Evolutionary conservation across 2,329 filamentous ascomycete genomes (phyloP).

Genomic region (Pyrenophora graminea): DNA sequence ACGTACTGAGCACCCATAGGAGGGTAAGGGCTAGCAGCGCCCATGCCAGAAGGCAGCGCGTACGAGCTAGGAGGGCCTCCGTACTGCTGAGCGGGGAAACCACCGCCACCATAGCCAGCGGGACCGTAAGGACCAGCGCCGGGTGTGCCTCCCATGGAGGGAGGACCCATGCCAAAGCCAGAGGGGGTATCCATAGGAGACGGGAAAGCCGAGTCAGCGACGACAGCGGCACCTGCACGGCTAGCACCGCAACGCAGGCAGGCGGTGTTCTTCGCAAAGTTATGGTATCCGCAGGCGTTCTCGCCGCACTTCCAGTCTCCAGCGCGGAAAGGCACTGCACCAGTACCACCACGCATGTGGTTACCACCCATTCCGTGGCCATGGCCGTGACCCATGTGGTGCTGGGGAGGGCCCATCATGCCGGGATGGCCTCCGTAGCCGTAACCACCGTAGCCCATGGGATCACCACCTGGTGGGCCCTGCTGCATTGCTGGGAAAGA

Average conservation of each 20-base stretch:
- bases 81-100: constrained; percentile 74
- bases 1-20: constrained; percentile 76
- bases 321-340: constrained; percentile 93
- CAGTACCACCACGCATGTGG: constrained; percentile 70
- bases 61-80: constrained; percentile 88
- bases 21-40: constrained; percentile 78
- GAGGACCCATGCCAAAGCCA: constrained; percentile 82
- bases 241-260: constrained; percentile 95
- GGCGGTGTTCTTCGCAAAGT: constrained; percentile 99
- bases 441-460: constrained; percentile 63
- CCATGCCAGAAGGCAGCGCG: constrained; percentile 82
- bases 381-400: constrained; percentile 67
- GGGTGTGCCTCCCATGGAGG: constrained; percentile 77
- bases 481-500: constrained; percentile 94
- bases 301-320: constrained; percentile 99
- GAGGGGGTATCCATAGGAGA: constrained; percentile 86
- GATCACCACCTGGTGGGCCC: constrained; percentile 69
- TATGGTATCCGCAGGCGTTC: constrained; percentile 96
- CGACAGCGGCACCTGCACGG: constrained; percentile 88
- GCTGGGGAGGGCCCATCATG: constrained; percentile 57
- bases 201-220: constrained; percentile 90
- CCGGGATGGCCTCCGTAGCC: constrained; percentile 65
- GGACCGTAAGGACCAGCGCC: constrained; percentile 74
- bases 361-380: constrained; percentile 54
- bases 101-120: constrained; percentile 67